phyloP scores from a whole-genome alignment of 495 filamentous ascomycete genomes.

The Tuber magnatum region DNA sequence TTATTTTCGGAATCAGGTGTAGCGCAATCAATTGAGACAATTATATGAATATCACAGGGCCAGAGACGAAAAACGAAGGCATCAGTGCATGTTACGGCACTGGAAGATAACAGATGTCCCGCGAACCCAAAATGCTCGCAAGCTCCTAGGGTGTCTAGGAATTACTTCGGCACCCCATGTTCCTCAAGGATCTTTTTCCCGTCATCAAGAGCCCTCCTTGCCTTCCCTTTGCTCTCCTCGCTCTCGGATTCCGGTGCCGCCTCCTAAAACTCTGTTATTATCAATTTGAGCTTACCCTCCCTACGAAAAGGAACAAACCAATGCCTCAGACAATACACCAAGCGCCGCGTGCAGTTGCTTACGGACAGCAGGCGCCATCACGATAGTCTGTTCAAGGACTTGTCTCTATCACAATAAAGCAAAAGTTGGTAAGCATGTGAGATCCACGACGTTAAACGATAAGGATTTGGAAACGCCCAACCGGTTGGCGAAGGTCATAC shows the following conservation, averaged over 20 bases:
- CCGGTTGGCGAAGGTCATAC: conserved; percentile 80
- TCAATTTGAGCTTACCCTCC: neutral
- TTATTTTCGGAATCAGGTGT: neutral
- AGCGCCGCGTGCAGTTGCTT: conserved; percentile 61
- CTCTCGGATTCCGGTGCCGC: conserved; percentile 43
- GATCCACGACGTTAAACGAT: neutral
- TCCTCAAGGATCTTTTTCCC: conserved; percentile 22
- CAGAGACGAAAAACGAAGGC: neutral
- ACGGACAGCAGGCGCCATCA: conserved; percentile 62
- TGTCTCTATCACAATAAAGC: conserved; percentile 50
- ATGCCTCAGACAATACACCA: conserved; percentile 57
- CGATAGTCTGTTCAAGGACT: conserved; percentile 74
- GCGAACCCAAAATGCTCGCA: neutral
- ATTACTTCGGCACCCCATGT: conserved; percentile 14
- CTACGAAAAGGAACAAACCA: conserved; percentile 33
- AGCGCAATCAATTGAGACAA: neutral
- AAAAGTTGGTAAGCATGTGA: neutral
- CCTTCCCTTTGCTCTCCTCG: conserved; percentile 39
- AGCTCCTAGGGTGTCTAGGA: no score
- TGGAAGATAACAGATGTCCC: neutral
- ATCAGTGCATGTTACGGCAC: neutral
- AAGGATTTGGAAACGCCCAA: conserved; percentile 40
- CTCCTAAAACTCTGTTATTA: conserved; percentile 10
- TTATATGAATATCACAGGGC: neutral
- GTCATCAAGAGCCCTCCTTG: conserved; percentile 25